Percentiles rank a stretch among this genome's conserved stretches.
These are phyloP conservation scores for Ajuga reptans DNA, from an alignment of 305 asterid genomes.

Conservation along the genomic window DNA sequence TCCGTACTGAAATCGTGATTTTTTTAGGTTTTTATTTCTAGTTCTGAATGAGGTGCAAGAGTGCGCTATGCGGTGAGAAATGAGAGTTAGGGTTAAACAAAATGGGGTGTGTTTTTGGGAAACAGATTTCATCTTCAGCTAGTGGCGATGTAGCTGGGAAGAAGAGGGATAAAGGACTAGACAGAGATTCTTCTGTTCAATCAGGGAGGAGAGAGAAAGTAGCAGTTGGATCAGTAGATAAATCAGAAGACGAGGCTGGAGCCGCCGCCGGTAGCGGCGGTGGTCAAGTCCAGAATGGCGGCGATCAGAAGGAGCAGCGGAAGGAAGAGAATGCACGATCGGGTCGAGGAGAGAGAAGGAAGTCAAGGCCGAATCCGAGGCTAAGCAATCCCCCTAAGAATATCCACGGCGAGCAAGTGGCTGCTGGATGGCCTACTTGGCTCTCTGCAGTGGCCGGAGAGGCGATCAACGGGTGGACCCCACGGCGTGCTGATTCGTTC, in stretches of 20 bases:
- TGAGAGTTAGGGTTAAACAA: conserved; percentile 51
- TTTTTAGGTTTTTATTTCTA: conserved; percentile 12
- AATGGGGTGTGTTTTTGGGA: conserved; percentile 92
- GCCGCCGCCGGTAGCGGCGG: conserved; percentile 28
- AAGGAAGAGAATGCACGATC: conserved; percentile 36
- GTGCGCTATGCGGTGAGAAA: conserved; percentile 50
- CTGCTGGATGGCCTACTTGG: conserved; percentile 97
- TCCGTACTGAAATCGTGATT: conserved; percentile 7
- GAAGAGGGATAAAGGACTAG: conserved; percentile 34
- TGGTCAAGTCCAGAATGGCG: conserved; percentile 44
- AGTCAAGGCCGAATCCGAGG: conserved; percentile 75
- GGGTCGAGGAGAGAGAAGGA: conserved; percentile 56
- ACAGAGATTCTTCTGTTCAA: conserved; percentile 34
- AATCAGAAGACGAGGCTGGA: conserved; percentile 31
- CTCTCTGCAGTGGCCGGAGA: conserved; percentile 85
- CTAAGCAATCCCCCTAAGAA: conserved; percentile 66
- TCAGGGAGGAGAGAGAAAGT: conserved; percentile 60
- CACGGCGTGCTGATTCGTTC: conserved; percentile 80
- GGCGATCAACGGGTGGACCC: conserved; percentile 85
- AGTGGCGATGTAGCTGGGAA: conserved; percentile 48
- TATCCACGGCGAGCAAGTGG: conserved; percentile 89
- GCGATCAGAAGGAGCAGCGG: conserved; percentile 38
- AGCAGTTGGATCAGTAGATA: conserved; percentile 41
- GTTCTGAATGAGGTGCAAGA: conserved; percentile 30
- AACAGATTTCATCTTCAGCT: conserved; percentile 48